Evolutionary conservation across 345 rosid genomes (phyloP), one percentile per base, ranked within the genome.

Genomic region (Eucalyptus fibrosa): DNA sequence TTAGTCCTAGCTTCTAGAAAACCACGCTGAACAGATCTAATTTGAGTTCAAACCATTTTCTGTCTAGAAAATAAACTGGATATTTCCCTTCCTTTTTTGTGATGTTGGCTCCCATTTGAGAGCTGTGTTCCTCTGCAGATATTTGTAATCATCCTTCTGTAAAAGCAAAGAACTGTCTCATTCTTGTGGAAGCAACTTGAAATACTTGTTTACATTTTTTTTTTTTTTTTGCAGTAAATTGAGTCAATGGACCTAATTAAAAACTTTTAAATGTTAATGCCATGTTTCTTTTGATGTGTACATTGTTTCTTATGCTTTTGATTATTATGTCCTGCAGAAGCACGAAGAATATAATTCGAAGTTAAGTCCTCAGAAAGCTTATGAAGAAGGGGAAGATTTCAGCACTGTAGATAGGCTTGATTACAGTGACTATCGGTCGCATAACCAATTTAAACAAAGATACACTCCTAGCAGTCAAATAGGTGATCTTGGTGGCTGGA

Each of bases 331-430:
- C 77, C 87, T 92, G 67, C 93, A 96, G 99, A 92, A 91, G 90
- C 89, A 90, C 91, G 96, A 92, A 90, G 91, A 88, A 50, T 87
- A 91, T 92, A 89, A 90, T 85, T 89, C 92, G 28, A 93, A 93
- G 94, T 88, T 91, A 91, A 89, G 81, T 89, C 90, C 92, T 85
- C 92, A 87, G 90, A 95, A 94, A 90, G 91, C 94, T 7, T 89
- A 89, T 88, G 55, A 91, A 72, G 96, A 94, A 45, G 95, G 88
- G 26, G 93, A 89, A 59, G 93, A 91, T 34, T 87, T 89, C 69
- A 90, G 89, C 82, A 83, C 86, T 65, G 86, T 87, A 88, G 91
- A 88, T 91, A 92, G 90, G 88, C 92, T 96, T 92, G 94, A 93
- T 90, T 91, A 86, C 90, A 90, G 80, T 62, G 94, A 91, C 86